Base-by-base conservation (phyloP, 2,329 filamentous ascomycete genomes). In the Fonsecaea multimorphosa region DNA sequence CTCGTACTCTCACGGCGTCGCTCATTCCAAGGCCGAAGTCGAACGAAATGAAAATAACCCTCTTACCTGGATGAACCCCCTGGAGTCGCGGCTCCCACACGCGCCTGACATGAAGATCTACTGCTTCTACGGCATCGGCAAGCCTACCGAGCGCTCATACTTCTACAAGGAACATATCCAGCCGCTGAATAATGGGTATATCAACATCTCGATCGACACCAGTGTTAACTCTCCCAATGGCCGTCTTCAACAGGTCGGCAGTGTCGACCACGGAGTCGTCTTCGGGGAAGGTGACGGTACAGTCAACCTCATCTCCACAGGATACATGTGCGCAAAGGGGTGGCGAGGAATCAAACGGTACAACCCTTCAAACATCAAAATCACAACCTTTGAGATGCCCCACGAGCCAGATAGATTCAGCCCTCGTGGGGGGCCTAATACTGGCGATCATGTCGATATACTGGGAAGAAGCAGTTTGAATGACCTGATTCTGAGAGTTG, bases 231-330 rank as follows among this genome's bases (percentile, higher is more conserved):
- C 71, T 83, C 1, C 82, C 83, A 59, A 85, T 83, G 16, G 82
- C 84, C 2, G 83, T 88, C 52, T 64, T 52, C 64, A 66, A 55
- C 56, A 66, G 14, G 34, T 58, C 1, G 64, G 66, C 34, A 55
- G 61, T 5, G 78, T 86, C 3, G 93, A 99, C 75, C 95, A 91
- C 70, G 95, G 95, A 27, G 92, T 99, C n/a, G 84, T 96, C 36
- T 90, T 97, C 84, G 94, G 94, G 40, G 95, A 98, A 77, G 95
- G 95, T 3, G 95, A 99, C 72, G 95, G 95, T 1, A 99, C 95
- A 0, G 95, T 99, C 49, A 96, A 93, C 70, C 79, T 99, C n/a
- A 80, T 99, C 11, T 96, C 91, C 72, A 87, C 88, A 0, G 95
- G 94, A 1, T 99, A 98, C 77, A 98, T 99, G 95, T 99, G 95